Conservation (phyloP, 441 rosid genomes). For the Hura crepitans region DNA sequence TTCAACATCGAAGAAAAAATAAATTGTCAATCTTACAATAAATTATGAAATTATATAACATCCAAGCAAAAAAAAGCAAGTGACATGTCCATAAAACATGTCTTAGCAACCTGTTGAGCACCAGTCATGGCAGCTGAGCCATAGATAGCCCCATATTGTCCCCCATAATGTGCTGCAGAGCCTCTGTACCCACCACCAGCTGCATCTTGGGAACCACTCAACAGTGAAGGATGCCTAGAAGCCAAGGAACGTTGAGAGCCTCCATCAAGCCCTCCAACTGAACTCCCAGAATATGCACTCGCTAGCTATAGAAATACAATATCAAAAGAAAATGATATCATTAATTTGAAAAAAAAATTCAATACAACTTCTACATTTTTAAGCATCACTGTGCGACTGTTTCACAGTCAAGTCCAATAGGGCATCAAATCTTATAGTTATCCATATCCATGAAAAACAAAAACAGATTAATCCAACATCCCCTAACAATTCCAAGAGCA, state of each 20-base stretch:
- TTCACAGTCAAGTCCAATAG: not conserved
- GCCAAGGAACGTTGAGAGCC: slow-evolving; percentile 59
- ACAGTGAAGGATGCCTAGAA: slow-evolving; percentile 56
- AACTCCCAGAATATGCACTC: slow-evolving; percentile 56
- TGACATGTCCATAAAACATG: not conserved
- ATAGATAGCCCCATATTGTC: slow-evolving; percentile 61
- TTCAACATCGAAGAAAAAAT: not conserved
- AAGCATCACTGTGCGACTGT: not conserved
- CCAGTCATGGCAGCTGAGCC: slow-evolving; percentile 50
- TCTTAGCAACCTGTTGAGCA: slow-evolving; percentile 51
- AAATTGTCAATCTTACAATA: not conserved
- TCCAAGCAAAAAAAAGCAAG: not conserved
- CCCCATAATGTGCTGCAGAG: slow-evolving; percentile 65
- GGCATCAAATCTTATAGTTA: not conserved
- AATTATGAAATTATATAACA: not conserved
- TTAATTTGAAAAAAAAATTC: not conserved
- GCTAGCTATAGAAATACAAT: slow-evolving; percentile 43
- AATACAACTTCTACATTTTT: not conserved
- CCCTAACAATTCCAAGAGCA: not conserved
- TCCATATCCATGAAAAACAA: not conserved
- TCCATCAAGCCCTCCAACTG: slow-evolving; percentile 62
- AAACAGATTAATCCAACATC: not conserved
- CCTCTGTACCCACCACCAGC: slow-evolving; percentile 65
- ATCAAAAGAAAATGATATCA: not conserved
- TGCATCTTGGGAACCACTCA: slow-evolving; percentile 56